Evolutionary conservation across 208 protist genomes (phyloP).

Genomic region (Trypanosoma vivax): DNA sequence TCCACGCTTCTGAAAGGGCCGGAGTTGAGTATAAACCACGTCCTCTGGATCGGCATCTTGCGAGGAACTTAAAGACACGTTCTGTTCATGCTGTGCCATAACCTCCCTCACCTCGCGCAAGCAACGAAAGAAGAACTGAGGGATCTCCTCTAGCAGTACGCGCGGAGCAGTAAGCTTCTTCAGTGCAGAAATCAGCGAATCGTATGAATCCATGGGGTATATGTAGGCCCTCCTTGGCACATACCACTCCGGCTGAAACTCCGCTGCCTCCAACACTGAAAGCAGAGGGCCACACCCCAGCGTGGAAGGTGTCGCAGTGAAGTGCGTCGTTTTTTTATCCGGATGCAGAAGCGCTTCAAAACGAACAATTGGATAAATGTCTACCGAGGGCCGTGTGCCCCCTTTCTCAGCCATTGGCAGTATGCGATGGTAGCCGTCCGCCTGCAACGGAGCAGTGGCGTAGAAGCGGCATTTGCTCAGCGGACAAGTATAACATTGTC

Average conservation of each 20-base stretch:
- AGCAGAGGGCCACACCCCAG: slow-evolving; percentile 15
- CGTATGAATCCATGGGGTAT: slow-evolving; percentile 60
- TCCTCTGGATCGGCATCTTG: slow-evolving; percentile 42
- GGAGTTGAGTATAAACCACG: slow-evolving; percentile 61
- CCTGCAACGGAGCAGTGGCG: slow-evolving; percentile 41
- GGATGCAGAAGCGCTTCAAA: slow-evolving; percentile 73
- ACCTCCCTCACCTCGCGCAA: slow-evolving; percentile 33
- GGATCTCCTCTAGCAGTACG: slow-evolving; percentile 50
- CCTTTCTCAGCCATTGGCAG: slow-evolving; percentile 19
- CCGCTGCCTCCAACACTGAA: slow-evolving; percentile 33
- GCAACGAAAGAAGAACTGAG: slow-evolving; percentile 71
- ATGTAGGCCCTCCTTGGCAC: slow-evolving; percentile 43
- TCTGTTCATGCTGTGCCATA: slow-evolving; percentile 30
- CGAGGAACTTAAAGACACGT: slow-evolving; percentile 20
- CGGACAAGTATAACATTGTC: slow-evolving; percentile 46
- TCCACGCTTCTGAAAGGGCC: slow-evolving; percentile 72
- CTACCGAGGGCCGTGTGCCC: not conserved
- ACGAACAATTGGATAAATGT: slow-evolving; percentile 40
- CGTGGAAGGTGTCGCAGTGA: slow-evolving; percentile 25
- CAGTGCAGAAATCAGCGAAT: slow-evolving; percentile 31
- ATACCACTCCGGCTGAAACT: slow-evolving; percentile 53
- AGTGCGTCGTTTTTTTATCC: slow-evolving; percentile 15
- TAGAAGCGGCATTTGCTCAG: slow-evolving; percentile 56
- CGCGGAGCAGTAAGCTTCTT: slow-evolving; percentile 8
- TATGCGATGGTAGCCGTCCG: slow-evolving; percentile 58